A percentile compares a stretch with the other conserved stretches of the same genome.
Conservation (phyloP, 768 basidiomycete species). For the Nevesoporus exiguus region DNA sequence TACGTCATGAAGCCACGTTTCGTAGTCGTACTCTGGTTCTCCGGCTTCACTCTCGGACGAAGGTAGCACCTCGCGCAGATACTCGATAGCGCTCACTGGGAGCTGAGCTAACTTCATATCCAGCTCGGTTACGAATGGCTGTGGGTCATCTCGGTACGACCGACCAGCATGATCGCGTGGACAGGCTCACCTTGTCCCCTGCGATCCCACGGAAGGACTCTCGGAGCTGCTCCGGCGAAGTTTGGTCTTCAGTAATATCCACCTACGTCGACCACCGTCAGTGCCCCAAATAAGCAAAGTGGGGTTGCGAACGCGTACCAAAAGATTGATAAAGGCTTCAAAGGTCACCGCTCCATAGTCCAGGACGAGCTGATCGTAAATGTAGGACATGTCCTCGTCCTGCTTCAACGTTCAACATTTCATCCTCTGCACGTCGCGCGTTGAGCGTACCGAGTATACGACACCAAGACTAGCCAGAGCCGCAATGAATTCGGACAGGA, state of each 20-base stretch:
- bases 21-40: slow-evolving; percentile 76
- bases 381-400: slow-evolving; percentile 85
- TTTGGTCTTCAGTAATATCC: slow-evolving; percentile 94
- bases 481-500: slow-evolving; percentile 82
- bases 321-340: slow-evolving; percentile 90
- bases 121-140: slow-evolving; percentile 92
- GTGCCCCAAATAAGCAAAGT: neutral
- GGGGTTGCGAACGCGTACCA: slow-evolving; percentile 49
- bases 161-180: neutral
- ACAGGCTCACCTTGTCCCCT: slow-evolving; percentile 67
- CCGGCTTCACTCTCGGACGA: slow-evolving; percentile 45
- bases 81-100: slow-evolving; percentile 70
- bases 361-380: slow-evolving; percentile 73
- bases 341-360: slow-evolving; percentile 89
- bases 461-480: slow-evolving; percentile 94
- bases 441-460: slow-evolving; percentile 72
- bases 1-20: slow-evolving; percentile 76
- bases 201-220: slow-evolving; percentile 94
- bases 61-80: slow-evolving; percentile 83
- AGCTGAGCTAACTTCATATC: slow-evolving; percentile 85
- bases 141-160: slow-evolving; percentile 13
- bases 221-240: slow-evolving; percentile 85
- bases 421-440: neutral
- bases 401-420: slow-evolving; percentile 24
- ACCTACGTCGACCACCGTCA: slow-evolving; percentile 49